Base-by-base conservation (phyloP, 2,329 filamentous ascomycete genomes). In the Setomelanomma holmii region DNA sequence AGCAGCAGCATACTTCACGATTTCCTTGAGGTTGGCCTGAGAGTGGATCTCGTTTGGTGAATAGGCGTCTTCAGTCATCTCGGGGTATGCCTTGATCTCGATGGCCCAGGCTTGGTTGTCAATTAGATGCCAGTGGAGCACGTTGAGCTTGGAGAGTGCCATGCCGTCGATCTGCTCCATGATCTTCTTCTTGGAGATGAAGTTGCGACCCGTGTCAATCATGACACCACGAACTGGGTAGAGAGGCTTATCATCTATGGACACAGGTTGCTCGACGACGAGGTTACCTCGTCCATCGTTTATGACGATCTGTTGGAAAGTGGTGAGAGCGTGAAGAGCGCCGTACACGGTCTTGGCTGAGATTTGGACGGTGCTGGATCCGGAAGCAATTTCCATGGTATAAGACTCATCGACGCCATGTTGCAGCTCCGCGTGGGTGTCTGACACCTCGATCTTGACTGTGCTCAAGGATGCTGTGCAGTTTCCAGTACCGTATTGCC, bases 371-470 rank as follows among this genome's bases (percentile, higher is more conserved):
- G 67, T 69, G 27, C 70, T 65, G 2, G 80, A 79, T 17, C 64
- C 66, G 5, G 71, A 56, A 1, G 66, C 56, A 33, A 83, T 75
- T 16, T 78, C 71, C 17, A 84, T 59, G 0, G 77, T 81, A 64
- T 84, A 84, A n/a, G 81, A 83, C 61, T 84, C 82, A 50, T 84
- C 80, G 19, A 84, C 82, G 3, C 80, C 82, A 57, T 84, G 82
- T 62, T 84, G 77, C 23, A 85, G 71, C 51, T 80, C 75, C 4
- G 79, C 81, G 11, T 75, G 56, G 36, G 64, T 65, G 59, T 85
- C 72, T 5, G 73, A 57, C 21, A 86, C 69, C 5, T 77, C 68
- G 39, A 85, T 69, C 21, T 79, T 73, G 33, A 85, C 71, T 11
- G 69, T 69, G 4, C 59, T 75, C n/a, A 85, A 66, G 6, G 63